phyloP scores from a whole-genome alignment of 2,329 filamentous ascomycete genomes.

The Ambrosiella xylebori region DNA sequence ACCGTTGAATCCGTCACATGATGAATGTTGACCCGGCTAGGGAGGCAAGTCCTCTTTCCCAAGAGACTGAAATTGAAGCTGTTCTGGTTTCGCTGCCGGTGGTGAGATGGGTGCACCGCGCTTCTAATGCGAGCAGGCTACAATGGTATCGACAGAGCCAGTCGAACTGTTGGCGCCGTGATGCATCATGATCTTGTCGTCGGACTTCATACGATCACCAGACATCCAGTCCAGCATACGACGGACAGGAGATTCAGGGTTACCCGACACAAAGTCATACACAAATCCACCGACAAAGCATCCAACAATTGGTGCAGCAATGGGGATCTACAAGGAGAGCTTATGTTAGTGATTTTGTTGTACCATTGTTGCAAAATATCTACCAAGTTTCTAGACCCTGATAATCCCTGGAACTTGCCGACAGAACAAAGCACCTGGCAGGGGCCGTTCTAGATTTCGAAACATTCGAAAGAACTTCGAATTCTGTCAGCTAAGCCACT shows the following conservation, averaged over 20 bases:
- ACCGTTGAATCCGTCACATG: neutral
- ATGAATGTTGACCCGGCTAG: neutral
- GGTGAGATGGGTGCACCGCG: neutral
- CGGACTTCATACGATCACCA: constrained; percentile 7
- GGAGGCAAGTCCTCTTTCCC: neutral
- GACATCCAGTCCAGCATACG: constrained; percentile 22
- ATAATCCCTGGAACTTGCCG: neutral
- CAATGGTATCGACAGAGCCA: constrained; percentile 10
- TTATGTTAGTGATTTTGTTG: constrained; percentile 4
- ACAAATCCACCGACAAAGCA: constrained; percentile 45
- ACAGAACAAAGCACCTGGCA: neutral
- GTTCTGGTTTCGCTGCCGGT: neutral
- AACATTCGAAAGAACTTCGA: neutral
- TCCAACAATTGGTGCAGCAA: constrained; percentile 53
- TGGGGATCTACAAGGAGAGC: constrained; percentile 32
- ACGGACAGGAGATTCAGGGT: constrained; percentile 53
- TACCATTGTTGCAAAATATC: neutral
- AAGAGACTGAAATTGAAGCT: neutral
- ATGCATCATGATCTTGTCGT: constrained; percentile 3
- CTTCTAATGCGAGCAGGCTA: constrained; percentile 3
- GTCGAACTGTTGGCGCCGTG: constrained; percentile 7
- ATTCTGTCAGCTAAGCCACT: neutral
- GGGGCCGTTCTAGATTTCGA: neutral
- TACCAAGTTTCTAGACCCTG: neutral
- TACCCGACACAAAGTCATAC: constrained; percentile 53